Evolutionary conservation across 768 basidiomycete species (phyloP).

Genomic region (Crepidotus variabilis): DNA sequence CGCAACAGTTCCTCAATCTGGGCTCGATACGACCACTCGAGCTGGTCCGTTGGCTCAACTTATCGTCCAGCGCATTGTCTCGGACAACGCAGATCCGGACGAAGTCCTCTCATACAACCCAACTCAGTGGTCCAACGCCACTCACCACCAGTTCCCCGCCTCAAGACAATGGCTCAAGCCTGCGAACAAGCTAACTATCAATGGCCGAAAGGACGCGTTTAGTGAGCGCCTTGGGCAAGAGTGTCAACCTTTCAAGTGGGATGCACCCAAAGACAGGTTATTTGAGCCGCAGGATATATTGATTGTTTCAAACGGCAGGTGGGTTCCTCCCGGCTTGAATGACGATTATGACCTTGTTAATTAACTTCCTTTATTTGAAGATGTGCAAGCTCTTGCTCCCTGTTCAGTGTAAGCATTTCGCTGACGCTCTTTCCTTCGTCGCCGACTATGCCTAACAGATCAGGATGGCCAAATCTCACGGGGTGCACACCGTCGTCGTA

Average conservation of each 20-base stretch:
- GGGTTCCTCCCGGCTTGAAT: neutral
- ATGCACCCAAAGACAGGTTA: conserved; percentile 39
- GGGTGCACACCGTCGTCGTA: conserved; percentile 51
- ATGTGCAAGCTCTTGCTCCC: conserved; percentile 45
- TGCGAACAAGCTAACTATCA: conserved; percentile 34
- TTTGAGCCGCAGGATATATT: conserved; percentile 46
- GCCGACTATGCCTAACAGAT: conserved; percentile 32
- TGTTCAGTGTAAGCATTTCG: conserved; percentile 37
- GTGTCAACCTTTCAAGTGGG: conserved; percentile 38
- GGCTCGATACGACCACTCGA: conserved; percentile 46
- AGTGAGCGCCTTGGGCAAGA: conserved; percentile 48
- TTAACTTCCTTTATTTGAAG: conserved; percentile 14
- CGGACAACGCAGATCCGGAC: conserved; percentile 40
- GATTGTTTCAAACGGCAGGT: conserved; percentile 55
- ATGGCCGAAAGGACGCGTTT: conserved; percentile 47
- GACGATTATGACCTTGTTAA: too few relatives aligned
- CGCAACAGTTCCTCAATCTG: conserved; percentile 51
- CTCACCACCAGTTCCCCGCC: conserved; percentile 37
- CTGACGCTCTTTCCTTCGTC: conserved; percentile 7
- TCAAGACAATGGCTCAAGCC: conserved; percentile 44
- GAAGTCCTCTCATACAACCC: conserved; percentile 47
- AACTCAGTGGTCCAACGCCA: conserved; percentile 43
- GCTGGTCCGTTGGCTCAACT: conserved; percentile 45
- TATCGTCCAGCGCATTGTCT: conserved; percentile 41
- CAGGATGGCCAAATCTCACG: conserved; percentile 57